These are phyloP conservation scores for Aphanomyces invadans DNA, from an alignment of 352 stramenopile species.

Conservation along the genomic window DNA sequence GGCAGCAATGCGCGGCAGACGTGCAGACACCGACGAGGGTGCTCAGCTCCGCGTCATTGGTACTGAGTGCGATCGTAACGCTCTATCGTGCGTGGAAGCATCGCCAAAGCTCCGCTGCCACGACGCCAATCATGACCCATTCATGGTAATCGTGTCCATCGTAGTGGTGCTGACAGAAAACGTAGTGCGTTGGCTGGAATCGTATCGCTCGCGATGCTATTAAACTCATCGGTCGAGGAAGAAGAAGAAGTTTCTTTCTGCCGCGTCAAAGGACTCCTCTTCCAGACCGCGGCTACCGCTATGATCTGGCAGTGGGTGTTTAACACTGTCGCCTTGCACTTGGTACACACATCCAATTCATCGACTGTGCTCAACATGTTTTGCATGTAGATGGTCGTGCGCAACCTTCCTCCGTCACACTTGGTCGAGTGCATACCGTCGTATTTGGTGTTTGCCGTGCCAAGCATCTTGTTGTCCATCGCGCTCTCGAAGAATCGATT, in stretches of 20 bases:
- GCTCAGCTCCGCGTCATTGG: conserved; percentile 12
- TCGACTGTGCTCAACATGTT: background rate
- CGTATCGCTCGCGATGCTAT: background rate
- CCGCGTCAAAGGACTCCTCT: conserved; percentile 12
- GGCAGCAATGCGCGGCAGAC: conserved; percentile 10
- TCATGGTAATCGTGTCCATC: conserved; percentile 4
- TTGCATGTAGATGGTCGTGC: conserved; percentile 9
- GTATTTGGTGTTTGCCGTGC: conserved; percentile 9
- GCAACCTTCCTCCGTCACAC: background rate
- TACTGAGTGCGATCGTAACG: background rate
- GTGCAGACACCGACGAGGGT: conserved; percentile 12
- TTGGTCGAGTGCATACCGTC: background rate
- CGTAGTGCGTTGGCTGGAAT: conserved; percentile 7
- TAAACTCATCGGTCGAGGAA: background rate
- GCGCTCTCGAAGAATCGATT: conserved; percentile 6
- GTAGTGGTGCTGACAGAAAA: background rate
- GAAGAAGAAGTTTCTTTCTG: background rate
- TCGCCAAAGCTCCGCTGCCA: background rate
- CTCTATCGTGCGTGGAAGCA: conserved; percentile 9
- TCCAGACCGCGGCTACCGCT: background rate
- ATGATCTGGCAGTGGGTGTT: conserved; percentile 22
- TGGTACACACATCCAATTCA: background rate
- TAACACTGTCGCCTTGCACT: background rate
- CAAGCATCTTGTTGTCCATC: conserved; percentile 9
- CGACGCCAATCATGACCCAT: conserved; percentile 4